Evolutionary conservation across 768 basidiomycete species (phyloP).

Genomic region (Mycena galericulata): DNA sequence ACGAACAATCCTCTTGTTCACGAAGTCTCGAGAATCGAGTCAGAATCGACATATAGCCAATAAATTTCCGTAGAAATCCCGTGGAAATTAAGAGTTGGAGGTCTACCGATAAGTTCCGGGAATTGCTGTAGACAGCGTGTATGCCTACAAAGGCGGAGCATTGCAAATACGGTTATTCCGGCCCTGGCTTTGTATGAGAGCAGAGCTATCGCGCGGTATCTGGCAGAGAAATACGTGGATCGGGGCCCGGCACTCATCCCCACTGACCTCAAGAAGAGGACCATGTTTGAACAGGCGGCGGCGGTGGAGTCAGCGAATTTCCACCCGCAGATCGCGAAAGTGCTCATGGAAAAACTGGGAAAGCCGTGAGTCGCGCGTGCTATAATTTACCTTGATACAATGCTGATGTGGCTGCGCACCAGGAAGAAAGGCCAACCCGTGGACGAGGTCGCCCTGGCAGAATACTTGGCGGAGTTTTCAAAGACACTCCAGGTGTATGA

Average conservation of each 20-base stretch:
- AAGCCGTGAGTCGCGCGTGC: not conserved
- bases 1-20: no score
- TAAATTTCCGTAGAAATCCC: no score
- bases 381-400: no score
- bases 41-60: no score
- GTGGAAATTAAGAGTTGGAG: no score
- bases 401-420: no score
- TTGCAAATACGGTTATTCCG: no score
- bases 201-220: not conserved
- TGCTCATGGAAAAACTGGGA: not conserved
- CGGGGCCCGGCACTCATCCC: not conserved
- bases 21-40: no score
- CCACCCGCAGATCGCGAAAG: not conserved
- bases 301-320: not conserved
- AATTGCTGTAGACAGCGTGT: no score
- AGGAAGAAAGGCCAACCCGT: conserved; percentile 36
- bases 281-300: not conserved
- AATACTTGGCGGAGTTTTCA: conserved; percentile 38
- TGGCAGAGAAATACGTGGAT: not conserved
- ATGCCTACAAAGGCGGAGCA: no score
- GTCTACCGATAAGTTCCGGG: no score
- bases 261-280: not conserved
- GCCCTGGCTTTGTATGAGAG: no score
- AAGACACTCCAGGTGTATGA: conserved; percentile 57
- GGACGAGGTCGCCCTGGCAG: conserved; percentile 45